Percentiles rank a stretch among this genome's conserved stretches.
Evolutionary conservation across 83 land plant species (phyloP).

Genomic region (Diphasiastrum complanatum): DNA sequence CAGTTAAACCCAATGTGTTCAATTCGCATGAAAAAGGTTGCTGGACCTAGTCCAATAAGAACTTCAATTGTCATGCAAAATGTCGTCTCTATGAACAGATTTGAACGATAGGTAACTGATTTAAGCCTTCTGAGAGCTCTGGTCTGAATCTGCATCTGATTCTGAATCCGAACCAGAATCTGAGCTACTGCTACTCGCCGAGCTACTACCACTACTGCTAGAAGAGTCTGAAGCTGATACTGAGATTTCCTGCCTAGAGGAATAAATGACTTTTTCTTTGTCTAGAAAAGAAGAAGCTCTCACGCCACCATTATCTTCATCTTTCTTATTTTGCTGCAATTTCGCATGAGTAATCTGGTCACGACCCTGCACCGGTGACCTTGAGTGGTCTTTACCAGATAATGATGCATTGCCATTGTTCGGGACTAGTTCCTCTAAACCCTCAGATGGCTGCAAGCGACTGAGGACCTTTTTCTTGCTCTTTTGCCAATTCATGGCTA

Average conservation of each 20-base stretch:
- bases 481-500: slow-evolving; percentile 16
- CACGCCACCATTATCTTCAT: background rate
- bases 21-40: no score
- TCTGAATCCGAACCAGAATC: slow-evolving; percentile 14
- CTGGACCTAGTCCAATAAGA: no score
- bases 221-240: background rate
- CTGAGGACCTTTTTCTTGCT: slow-evolving; percentile 9
- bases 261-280: background rate
- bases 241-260: background rate
- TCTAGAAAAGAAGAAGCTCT: background rate
- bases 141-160: background rate
- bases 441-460: background rate
- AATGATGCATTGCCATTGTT: no score
- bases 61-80: no score
- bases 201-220: background rate
- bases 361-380: background rate
- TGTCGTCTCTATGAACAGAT: no score
- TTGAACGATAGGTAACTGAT: no score
- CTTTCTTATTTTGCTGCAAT: background rate
- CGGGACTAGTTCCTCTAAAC: no score
- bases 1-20: no score
- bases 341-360: background rate
- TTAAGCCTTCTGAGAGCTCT: background rate
- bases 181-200: background rate
- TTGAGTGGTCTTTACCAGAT: background rate